Evolutionary conservation across 306 rosid genomes (phyloP), one percentile per base, ranked within the genome.

Genomic region (Dryas octopetala): DNA sequence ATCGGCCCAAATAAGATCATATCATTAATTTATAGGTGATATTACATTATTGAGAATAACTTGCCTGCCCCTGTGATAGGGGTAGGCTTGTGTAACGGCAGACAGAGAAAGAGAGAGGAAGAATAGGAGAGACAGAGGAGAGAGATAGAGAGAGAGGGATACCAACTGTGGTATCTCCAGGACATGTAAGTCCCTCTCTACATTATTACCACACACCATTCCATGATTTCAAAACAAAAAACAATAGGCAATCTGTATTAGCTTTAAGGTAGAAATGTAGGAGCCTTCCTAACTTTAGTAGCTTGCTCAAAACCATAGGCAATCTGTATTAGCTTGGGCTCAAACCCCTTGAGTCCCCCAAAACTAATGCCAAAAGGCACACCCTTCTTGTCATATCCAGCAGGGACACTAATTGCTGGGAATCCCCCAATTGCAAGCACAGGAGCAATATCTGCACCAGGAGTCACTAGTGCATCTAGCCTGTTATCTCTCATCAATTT

Each of bases 271-370:
- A 17, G 52, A 55, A 60, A 14, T n/a, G 62, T 17, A 40, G 87
- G 90, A 59, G 84, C 68, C 78, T 68, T 82, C 71, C 90, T 83
- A 26, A 75, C 77, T 67, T 38, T 66, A 4, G 91, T 87, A 26
- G 85, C 77, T 79, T 87, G 88, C 83, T 89, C 91, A 75, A 87
- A 89, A 55, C 62, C 93, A 59, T 79, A 89, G 40, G 89, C 85
- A 80, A 89, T 83, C 65, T 87, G 74, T 48, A 87, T 83, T 0
- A 87, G 70, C 62, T 76, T 86, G 1, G 93, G 83, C 19, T 86
- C 89, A 0, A 78, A 51, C 63, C 91, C 89, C 75, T 73, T 81
- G 5, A 85, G 72, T 4, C 89, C 89, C 41, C 88, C 87, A 68
- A 87, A 86, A 23, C 46, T 52, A 8, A 86, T 76, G 11, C 88